phyloP scores from a whole-genome alignment of 176 grass and related monocot species.

The barley (Hordeum vulgare) region MorexV3_pseudomolecules_assembly NC_058518.1:32533177-32533676 shows the following conservation, averaged over 20 bases:
- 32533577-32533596: conserved; percentile 44
- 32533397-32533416: conserved; percentile 58
- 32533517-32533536: conserved; percentile 49
- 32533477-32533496: conserved; percentile 64
- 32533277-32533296: conserved; percentile 25
- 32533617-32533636: conserved; percentile 57
- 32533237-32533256: conserved; percentile 61
- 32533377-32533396: conserved; percentile 59
- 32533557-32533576: conserved; percentile 46
- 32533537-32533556: conserved; percentile 61
- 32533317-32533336: conserved; percentile 26
- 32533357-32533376: too few relatives aligned
- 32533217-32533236: conserved; percentile 24
- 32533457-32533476: conserved; percentile 40
- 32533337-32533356: too few relatives aligned
- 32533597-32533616: conserved; percentile 74
- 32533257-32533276: conserved; percentile 62
- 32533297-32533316: not conserved
- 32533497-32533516: conserved; percentile 37
- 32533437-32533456: conserved; percentile 61
- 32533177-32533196: conserved; percentile 64
- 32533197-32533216: conserved; percentile 64
- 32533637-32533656: conserved; percentile 54
- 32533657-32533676: conserved; percentile 45
- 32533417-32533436: conserved; percentile 40